Base-by-base conservation (phyloP, 371 early-diverging fungal genomes). In the Coemansia linderi region DNA sequence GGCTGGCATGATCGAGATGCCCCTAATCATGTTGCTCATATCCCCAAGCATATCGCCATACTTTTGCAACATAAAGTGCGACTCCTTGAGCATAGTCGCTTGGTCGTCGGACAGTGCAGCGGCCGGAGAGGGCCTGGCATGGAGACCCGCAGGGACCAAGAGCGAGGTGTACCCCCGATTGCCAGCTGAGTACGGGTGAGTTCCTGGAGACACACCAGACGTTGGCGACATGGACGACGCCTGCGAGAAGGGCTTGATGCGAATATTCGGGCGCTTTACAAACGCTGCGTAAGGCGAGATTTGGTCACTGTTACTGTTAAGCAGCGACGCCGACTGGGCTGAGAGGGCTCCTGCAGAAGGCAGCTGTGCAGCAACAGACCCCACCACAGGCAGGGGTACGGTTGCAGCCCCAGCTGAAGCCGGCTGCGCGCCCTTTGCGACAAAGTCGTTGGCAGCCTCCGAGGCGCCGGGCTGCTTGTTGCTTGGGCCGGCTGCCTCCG, bases 61-160 rank as follows among this genome's bases (percentile, higher is more conserved):
- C 58, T 56, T 61, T 27, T 39, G 50, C 38, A 77, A 61, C 78
- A 77, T 73, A 12, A 38, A 57, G 67, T 69, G 78, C 10, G 78
- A 69, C 43, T 74, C 70, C 39, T 64, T 66, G 5, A 77, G 59
- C 59, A 58, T 39, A 13, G 7, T 40, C 24, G 41, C 74, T 50
- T 77, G 78, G 52, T 77, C 78, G 3, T 54, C 61, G 0, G 66
- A 57, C 38, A 69, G 57, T 43, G 37, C 65, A 15, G 59, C 10
- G 7, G 70, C 15, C 7, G 15, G 43, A 13, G 59, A 19, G n/a
- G 38, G 50, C 8, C 36, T 37, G 37, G 37, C 22, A 15, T 37
- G 36, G 19, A 12, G n/a, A 15, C 31, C 58, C 13, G 43, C 65
- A 24, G 44, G 10, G 12, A 22, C 9, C 4, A 33, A 4, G 10